Percentiles rank a stretch among this genome's conserved stretches.
These are phyloP conservation scores for Pythium chondricola DNA, from an alignment of 352 stramenopile species.

Conservation along the genomic window DNA sequence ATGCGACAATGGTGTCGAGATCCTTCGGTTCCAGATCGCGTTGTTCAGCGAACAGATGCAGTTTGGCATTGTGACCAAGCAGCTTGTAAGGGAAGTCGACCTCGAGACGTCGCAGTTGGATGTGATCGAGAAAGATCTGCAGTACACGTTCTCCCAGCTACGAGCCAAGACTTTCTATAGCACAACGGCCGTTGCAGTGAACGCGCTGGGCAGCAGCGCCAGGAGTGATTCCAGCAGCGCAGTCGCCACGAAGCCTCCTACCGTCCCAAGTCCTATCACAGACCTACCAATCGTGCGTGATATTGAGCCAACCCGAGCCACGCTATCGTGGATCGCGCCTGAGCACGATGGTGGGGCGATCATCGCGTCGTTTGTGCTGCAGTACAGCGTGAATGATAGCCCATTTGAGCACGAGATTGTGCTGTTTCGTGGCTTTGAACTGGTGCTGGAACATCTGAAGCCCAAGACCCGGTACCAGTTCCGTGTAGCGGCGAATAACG, in stretches of 20 bases:
- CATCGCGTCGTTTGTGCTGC: constrained; percentile 38
- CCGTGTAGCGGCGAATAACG: constrained; percentile 44
- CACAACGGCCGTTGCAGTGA: constrained; percentile 32
- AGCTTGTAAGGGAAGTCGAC: constrained; percentile 31
- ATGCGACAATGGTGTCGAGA: constrained; percentile 43
- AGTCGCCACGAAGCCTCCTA: constrained; percentile 33
- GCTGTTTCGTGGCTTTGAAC: constrained; percentile 24
- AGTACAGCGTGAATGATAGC: constrained; percentile 38
- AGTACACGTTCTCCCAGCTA: constrained; percentile 28
- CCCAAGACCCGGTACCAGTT: constrained; percentile 52
- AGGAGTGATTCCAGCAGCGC: constrained; percentile 31
- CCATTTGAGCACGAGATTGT: constrained; percentile 37
- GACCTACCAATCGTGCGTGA: constrained; percentile 21
- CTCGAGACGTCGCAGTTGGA: constrained; percentile 20
- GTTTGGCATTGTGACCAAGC: constrained; percentile 45
- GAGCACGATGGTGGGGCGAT: constrained; percentile 44
- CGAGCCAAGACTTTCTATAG: constrained; percentile 41
- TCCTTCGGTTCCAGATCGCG: constrained; percentile 37
- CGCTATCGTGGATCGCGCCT: constrained; percentile 32
- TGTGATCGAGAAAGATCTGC: background rate
- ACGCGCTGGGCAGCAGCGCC: constrained; percentile 34
- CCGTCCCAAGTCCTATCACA: constrained; percentile 27
- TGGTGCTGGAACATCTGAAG: constrained; percentile 42
- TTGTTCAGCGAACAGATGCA: constrained; percentile 50
- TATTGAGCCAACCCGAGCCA: constrained; percentile 39